Evolutionary conservation across 1,284 basidiomycete species (phyloP), one percentile per base, ranked within the genome.

Genomic region (Ceraceosorus bombacis): DNA sequence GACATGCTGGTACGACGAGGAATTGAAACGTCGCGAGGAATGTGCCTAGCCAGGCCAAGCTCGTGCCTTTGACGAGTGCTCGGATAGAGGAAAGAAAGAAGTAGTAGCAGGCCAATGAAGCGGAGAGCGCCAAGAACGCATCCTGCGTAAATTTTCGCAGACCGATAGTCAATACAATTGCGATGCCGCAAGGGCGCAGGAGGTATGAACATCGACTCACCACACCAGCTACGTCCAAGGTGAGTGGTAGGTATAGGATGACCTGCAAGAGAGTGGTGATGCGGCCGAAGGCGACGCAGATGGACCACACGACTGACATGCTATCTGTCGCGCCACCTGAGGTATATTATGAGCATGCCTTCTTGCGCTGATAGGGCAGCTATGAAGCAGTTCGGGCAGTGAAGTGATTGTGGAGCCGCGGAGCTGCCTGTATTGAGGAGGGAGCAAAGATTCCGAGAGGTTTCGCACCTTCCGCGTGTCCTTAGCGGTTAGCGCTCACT

Each of bases 91-190:
- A 71, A 12, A 76, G 66, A 46, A 68, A 57, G 53, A 70, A 63
- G 57, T 76, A 76, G 58, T 76, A 76, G 8, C 64, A 64, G 0
- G 75, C 74, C n/a, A 77, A 59, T 8, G 71, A 67, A 10, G 75
- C 75, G 2, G 70, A 72, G n/a, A 74, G 66, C 4, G 75, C 74
- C 13, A 76, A 64, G 54, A 77, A 77, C 4, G 72, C 71, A 54
- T 77, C 74, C 43, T 69, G 66, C 27, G 3, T 27, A 27, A n/a
- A 3, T 3, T 10, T 48, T 48, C 43, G 43, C 46, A 48, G 3
- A 27, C 27, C 27, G 27, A 27, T 27, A 27, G 27, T 27, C 27
- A 27, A 27, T 27, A 27, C 27, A 27, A 27, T 1, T 27, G 27
- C 27, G 27, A 27, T 27, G 27, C 27, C 27, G 27, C 27, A 27